Evolutionary conservation across 1,284 basidiomycete genomes (phyloP).

Genomic region (Ustilago vetiveriae): DNA sequence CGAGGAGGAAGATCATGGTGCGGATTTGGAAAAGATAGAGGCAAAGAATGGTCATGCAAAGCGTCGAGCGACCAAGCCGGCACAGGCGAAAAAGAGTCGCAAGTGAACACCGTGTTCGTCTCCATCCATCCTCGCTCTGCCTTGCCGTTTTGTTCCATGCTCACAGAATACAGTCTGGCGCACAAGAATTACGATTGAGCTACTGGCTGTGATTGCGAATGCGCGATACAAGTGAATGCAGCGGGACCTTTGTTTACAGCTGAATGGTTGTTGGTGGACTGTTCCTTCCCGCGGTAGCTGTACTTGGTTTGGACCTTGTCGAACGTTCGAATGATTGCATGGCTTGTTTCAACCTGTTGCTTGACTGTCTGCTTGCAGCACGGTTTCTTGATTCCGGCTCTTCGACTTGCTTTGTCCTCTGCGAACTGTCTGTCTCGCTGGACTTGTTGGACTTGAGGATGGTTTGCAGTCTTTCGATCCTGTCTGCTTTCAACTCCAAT

Average conservation of each 20-base stretch:
- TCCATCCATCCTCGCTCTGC: too few species aligned
- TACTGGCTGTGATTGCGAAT: too few species aligned
- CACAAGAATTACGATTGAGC: too few species aligned
- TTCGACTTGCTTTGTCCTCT: neutral
- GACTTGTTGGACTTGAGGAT: too few species aligned
- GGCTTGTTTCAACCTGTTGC: conserved; percentile 27
- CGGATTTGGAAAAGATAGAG: neutral
- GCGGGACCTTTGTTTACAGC: too few species aligned
- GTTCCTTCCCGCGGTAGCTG: conserved; percentile 5
- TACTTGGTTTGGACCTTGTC: neutral
- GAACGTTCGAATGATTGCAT: conserved; percentile 17
- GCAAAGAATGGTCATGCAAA: neutral
- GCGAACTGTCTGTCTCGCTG: neutral
- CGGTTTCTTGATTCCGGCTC: conserved; percentile 14
- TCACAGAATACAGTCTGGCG: too few species aligned
- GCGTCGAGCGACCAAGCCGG: conserved; percentile 7
- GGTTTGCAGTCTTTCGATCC: conserved; percentile 52
- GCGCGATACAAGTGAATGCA: too few species aligned
- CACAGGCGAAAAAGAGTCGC: conserved; percentile 29
- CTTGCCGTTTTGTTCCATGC: too few species aligned
- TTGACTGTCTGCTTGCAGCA: conserved; percentile 11
- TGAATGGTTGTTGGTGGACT: conserved; percentile 23
- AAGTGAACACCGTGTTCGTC: conserved; percentile 7
- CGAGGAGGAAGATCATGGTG: neutral
- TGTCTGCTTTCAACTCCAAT: conserved; percentile 58